Conservation (phyloP, 768 basidiomycete species). For the Exidia glandulosa region DNA sequence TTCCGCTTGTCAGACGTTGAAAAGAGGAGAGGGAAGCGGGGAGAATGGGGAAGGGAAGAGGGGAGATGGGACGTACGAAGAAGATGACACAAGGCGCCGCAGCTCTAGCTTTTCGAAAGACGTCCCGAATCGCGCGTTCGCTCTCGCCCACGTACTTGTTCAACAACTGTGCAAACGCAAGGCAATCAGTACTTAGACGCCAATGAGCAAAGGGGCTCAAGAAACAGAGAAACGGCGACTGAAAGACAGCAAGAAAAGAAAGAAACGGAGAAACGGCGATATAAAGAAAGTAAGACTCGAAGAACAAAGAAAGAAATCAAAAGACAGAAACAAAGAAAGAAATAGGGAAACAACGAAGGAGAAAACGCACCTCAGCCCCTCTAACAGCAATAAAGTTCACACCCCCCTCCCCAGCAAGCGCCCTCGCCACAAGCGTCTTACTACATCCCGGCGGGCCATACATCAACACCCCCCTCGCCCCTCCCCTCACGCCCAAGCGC, state of each 20-base stretch:
- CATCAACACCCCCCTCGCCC: slow-evolving; percentile 81
- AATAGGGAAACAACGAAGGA: no score
- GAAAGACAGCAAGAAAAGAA: no score
- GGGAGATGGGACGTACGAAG: slow-evolving; percentile 63
- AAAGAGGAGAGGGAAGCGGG: no score
- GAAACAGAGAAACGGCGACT: no score
- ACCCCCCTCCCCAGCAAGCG: slow-evolving; percentile 86
- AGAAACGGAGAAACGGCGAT: no score
- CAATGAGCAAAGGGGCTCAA: no score
- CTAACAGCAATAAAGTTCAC: slow-evolving; percentile 96
- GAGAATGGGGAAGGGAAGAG: no score
- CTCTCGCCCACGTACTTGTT: slow-evolving; percentile 98
- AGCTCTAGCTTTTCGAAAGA: slow-evolving; percentile 89
- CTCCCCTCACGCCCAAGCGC: slow-evolving; percentile 74
- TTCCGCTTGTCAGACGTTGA: no score
- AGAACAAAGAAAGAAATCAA: no score
- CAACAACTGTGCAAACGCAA: slow-evolving; percentile 45
- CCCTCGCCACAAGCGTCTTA: slow-evolving; percentile 87
- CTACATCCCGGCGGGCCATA: slow-evolving; percentile 98
- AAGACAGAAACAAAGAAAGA: no score
- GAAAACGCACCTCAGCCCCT: slow-evolving; percentile 73
- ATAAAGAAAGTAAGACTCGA: no score
- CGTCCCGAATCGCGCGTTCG: slow-evolving; percentile 86
- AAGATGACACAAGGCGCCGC: slow-evolving; percentile 94
- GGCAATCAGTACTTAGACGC: not conserved